Evolutionary conservation across 495 filamentous ascomycete genomes (phyloP).

Genomic region (Podospora pseudoanserina): DNA sequence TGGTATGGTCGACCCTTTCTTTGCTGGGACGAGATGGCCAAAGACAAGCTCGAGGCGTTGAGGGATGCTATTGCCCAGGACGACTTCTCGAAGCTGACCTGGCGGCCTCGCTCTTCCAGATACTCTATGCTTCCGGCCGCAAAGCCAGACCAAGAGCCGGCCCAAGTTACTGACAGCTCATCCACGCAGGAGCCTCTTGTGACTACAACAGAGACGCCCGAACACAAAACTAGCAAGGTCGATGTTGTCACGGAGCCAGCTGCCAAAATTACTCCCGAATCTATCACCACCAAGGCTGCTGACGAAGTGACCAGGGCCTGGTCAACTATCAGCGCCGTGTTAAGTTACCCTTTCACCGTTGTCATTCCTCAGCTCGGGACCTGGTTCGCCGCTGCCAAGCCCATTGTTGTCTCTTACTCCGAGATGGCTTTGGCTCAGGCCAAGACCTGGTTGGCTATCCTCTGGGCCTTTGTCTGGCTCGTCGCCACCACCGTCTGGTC

Average conservation of each 20-base stretch:
- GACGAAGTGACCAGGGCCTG: not conserved
- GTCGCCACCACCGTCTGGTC: too few relatives aligned
- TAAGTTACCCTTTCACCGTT: not conserved
- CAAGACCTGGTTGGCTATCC: not conserved
- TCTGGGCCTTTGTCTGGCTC: not conserved
- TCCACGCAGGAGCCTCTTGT: not conserved
- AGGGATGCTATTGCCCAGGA: not conserved
- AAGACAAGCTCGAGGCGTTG: not conserved
- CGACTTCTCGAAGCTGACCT: not conserved
- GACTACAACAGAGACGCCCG: not conserved
- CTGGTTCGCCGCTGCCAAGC: not conserved
- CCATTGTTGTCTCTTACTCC: not conserved
- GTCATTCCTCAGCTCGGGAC: not conserved
- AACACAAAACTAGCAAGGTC: not conserved
- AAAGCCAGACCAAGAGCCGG: not conserved
- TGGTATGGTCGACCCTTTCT: conserved; percentile 9
- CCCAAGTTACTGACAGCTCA: not conserved
- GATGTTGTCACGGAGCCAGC: not conserved
- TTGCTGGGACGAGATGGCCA: conserved; percentile 2
- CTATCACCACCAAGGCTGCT: not conserved
- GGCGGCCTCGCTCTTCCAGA: not conserved
- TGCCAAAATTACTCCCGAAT: not conserved
- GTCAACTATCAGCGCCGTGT: not conserved
- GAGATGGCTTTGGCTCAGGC: not conserved
- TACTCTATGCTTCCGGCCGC: not conserved